Conservation (phyloP, 2,329 filamentous ascomycete genomes). For the Botrytis squamosa region DNA sequence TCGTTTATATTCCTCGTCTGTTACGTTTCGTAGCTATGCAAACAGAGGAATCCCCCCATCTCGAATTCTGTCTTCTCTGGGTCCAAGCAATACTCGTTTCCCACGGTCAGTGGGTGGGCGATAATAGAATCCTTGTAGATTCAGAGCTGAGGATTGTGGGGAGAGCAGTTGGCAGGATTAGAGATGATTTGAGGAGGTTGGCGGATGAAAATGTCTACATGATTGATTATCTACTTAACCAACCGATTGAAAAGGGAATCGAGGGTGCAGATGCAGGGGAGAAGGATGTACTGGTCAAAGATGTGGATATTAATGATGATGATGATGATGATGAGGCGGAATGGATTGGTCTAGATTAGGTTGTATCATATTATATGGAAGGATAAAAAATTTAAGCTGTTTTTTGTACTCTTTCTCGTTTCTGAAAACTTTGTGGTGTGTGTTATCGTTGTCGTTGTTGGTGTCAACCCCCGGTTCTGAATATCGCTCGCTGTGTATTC, state of each 20-base stretch:
- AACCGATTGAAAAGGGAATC: constrained; percentile 43
- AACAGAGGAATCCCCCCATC: constrained; percentile 84
- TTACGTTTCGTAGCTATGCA: constrained; percentile 85
- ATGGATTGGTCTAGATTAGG: constrained; percentile 54
- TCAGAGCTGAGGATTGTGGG: constrained; percentile 82
- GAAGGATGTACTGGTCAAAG: constrained; percentile 38
- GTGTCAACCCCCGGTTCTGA: not conserved
- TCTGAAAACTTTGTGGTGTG: not conserved
- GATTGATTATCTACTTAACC: constrained; percentile 74
- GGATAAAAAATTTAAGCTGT: not conserved
- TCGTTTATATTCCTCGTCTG: constrained; percentile 81
- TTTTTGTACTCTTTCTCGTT: not conserved
- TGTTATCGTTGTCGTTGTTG: not conserved
- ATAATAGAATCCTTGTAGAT: constrained; percentile 75
- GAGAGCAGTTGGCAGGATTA: constrained; percentile 75
- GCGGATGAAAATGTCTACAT: constrained; percentile 88
- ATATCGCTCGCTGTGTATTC: not conserved
- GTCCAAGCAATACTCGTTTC: constrained; percentile 77
- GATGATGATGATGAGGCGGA: constrained; percentile 43
- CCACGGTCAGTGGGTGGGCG: constrained; percentile 82
- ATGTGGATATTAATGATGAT: constrained; percentile 39
- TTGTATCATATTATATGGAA: constrained; percentile 11
- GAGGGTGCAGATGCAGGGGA: constrained; percentile 40
- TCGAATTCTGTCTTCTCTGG: constrained; percentile 95
- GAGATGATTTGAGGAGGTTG: constrained; percentile 76